Conservation (phyloP, 805 yeast genomes). For the Nakazawaea sp. region DNA sequence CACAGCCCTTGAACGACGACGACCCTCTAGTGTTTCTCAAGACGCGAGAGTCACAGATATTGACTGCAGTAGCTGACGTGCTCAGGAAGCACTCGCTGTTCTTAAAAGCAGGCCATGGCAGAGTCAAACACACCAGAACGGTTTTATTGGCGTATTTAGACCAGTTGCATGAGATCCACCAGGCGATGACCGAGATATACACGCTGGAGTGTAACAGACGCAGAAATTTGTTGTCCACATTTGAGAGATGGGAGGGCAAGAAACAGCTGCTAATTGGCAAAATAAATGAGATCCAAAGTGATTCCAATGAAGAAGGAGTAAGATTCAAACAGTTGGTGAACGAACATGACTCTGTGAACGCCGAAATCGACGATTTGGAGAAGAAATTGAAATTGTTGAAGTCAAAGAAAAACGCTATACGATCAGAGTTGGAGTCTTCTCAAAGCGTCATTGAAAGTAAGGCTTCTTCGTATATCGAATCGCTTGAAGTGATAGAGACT, state of each 20-base stretch:
- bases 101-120: constrained; percentile 27
- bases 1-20: constrained; percentile 11
- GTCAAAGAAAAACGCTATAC: constrained; percentile 26
- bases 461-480: constrained; percentile 35
- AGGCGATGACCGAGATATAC: constrained; percentile 41
- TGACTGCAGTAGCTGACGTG: constrained; percentile 19
- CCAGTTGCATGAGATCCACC: constrained; percentile 34
- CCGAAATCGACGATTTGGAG: constrained; percentile 33
- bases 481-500: constrained; percentile 18
- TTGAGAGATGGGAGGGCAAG: constrained; percentile 34
- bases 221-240: constrained; percentile 19
- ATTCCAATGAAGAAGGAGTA: constrained; percentile 32
- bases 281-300: constrained; percentile 32
- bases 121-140: constrained; percentile 23
- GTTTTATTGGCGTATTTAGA: constrained; percentile 19
- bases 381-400: constrained; percentile 24
- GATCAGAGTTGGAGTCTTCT: constrained; percentile 34
- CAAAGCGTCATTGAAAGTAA: constrained; percentile 44
- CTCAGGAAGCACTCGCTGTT: constrained; percentile 20
- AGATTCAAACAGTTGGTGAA: constrained; percentile 29
- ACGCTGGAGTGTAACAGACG: constrained; percentile 27
- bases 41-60: constrained; percentile 21
- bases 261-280: constrained; percentile 26
- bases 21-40: constrained; percentile 27
- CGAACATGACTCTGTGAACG: constrained; percentile 26